A percentile compares a stretch with the other conserved stretches of the same genome.
Conservation (phyloP, 306 rosid genomes). For the Morella rubra region DNA sequence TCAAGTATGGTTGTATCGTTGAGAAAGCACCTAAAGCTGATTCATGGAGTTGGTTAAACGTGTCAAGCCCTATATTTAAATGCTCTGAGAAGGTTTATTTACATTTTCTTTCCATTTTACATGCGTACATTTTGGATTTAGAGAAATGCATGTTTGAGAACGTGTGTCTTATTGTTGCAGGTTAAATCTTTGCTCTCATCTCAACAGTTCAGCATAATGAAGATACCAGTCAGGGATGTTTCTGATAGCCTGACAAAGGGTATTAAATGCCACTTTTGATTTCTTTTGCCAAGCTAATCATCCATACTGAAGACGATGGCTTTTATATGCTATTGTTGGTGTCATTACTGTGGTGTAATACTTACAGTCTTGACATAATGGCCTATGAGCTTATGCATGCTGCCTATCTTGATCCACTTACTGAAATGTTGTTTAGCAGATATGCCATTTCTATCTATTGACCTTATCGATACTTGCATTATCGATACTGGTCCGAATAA, state of each 20-base stretch:
- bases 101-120: constrained; percentile 21
- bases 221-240: constrained; percentile 73
- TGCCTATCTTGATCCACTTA: too few species aligned
- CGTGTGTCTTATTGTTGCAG: constrained; percentile 39
- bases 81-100: constrained; percentile 73
- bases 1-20: constrained; percentile 69
- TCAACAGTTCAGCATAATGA: constrained; percentile 62
- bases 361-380: too few species aligned
- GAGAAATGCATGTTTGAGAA: constrained; percentile 17
- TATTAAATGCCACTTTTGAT: constrained; percentile 26
- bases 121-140: constrained; percentile 6
- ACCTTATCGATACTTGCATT: too few species aligned
- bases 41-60: constrained; percentile 76
- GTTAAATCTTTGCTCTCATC: constrained; percentile 68
- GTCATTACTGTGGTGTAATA: neutral
- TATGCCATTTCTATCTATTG: too few species aligned
- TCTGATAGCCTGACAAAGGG: constrained; percentile 68
- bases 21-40: constrained; percentile 45
- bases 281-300: constrained; percentile 18
- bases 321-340: neutral
- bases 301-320: neutral
- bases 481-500: too few species aligned
- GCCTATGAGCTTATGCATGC: too few species aligned
- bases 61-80: constrained; percentile 52
- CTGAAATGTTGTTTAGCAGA: too few species aligned